Evolutionary conservation across 2,329 filamentous ascomycete genomes (phyloP), one percentile per base, ranked within the genome.

Genomic region (Sporothrix protearum): DNA sequence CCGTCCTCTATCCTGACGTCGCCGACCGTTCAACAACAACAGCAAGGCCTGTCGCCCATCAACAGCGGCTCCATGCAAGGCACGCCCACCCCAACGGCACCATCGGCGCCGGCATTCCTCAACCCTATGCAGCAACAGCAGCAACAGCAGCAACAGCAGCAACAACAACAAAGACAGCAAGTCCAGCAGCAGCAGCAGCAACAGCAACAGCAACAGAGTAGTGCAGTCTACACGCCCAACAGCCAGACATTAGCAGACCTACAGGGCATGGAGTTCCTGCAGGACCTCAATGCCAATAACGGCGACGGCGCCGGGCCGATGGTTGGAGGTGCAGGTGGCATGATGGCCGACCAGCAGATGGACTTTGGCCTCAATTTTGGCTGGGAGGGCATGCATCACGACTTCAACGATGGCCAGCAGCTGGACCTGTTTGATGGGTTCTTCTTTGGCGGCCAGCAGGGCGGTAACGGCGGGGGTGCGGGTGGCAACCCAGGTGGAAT

Each of bases 361-460:
- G 89, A 91, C 74, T 83, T 92, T 61, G 89, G 89, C 0, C 89
- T 90, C 74, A 89, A 89, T 71, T 83, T 92, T 61, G 89, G 89
- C 45, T 89, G 87, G 86, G 84, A 88, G 73, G 83, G 85, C 14
- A 82, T 89, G 77, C 84, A 88, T 76, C 88, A 91, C 75, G 89
- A 91, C 76, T 90, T 85, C 72, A 83, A 83, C 72, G 86, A 89
- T 63, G 84, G 84, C 68, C 83, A 87, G 77, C 85, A 88, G 77
- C 84, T 91, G 77, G 87, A 92, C 72, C 85, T 90, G 0, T 92
- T 93, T 79, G 90, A 92, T 77, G 88, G 88, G 0, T 92, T 92
- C 78, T 92, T 91, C 81, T 91, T 92, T 78, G 89, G 89, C 0
- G 86, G 85, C 0, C 85, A 85, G 74, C 82, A 82, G 73, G 79